Conservation (phyloP, 441 rosid genomes). For the Erysimum cheiri region DNA sequence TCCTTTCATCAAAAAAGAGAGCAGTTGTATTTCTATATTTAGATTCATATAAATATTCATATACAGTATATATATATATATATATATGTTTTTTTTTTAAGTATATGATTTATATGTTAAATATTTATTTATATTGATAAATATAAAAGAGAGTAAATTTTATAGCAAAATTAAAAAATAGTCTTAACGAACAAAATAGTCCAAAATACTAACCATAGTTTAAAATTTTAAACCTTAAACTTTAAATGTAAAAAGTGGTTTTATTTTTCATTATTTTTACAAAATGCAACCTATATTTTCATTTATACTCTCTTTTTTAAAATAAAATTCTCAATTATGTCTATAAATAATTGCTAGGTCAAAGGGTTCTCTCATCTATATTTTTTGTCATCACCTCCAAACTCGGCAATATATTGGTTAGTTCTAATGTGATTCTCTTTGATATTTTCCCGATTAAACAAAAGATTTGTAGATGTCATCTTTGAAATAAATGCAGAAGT, state of each 20-base stretch:
- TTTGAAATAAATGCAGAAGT: slow-evolving; percentile 29
- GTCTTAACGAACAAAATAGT: neutral
- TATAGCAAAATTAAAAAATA: neutral
- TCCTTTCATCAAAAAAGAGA: slow-evolving; percentile 12
- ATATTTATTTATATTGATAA: neutral
- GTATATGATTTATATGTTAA: neutral
- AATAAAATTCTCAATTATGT: neutral
- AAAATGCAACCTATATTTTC: neutral
- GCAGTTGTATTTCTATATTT: slow-evolving; percentile 34
- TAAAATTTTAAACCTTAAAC: neutral
- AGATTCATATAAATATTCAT: neutral
- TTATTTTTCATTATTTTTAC: neutral
- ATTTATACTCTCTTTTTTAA: neutral
- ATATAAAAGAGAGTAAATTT: neutral
- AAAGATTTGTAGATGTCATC: slow-evolving; percentile 39
- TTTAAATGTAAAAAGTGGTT: slow-evolving; percentile 1
- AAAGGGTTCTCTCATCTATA: slow-evolving; percentile 34
- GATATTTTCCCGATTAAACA: slow-evolving; percentile 36
- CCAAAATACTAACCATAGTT: neutral
- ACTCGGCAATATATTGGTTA: slow-evolving; percentile 32
- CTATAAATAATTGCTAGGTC: slow-evolving; percentile 30
- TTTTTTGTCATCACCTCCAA: slow-evolving; percentile 39
- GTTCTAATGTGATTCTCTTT: slow-evolving; percentile 35
- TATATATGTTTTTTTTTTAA: no score
- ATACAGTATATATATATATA: no score